These are phyloP conservation scores for Litchi chinensis DNA, from an alignment of 345 rosid species.

Conservation along the genomic window DNA sequence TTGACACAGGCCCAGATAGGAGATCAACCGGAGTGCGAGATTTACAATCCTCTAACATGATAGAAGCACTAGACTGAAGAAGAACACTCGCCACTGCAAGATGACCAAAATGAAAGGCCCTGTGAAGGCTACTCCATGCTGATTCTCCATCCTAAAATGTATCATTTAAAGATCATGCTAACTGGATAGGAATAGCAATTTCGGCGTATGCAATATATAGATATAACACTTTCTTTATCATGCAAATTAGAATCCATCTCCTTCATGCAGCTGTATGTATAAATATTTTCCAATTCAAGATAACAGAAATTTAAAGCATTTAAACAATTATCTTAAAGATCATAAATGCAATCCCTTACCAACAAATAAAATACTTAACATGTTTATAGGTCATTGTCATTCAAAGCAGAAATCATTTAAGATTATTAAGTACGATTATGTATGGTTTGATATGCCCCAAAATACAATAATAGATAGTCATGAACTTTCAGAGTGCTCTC, in stretches of 20 bases:
- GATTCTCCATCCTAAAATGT: conserved; percentile 94
- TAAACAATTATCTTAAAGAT: background rate
- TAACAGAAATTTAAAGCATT: background rate
- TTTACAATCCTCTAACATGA: conserved; percentile 71
- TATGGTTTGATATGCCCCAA: background rate
- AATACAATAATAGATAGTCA: background rate
- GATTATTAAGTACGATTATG: background rate
- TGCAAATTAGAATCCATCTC: conserved; percentile 1
- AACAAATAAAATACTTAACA: background rate
- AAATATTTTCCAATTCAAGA: background rate
- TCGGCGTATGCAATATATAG: conserved; percentile 1
- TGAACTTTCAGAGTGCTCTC: background rate
- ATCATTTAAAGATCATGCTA: conserved; percentile 2
- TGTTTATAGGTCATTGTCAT: background rate
- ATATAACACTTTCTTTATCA: background rate
- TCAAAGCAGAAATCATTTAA: background rate
- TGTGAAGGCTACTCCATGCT: conserved; percentile 96
- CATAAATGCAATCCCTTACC: background rate
- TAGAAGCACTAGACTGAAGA: conserved; percentile 77
- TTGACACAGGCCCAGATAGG: conserved; percentile 88
- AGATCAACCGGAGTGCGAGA: conserved; percentile 78
- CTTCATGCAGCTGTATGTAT: background rate
- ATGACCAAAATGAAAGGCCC: conserved; percentile 98
- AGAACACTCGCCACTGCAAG: conserved; percentile 92
- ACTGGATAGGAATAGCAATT: background rate